Evolutionary conservation across 257 asterid genomes (phyloP).

Genomic region (Schizonepeta tenuifolia): DNA sequence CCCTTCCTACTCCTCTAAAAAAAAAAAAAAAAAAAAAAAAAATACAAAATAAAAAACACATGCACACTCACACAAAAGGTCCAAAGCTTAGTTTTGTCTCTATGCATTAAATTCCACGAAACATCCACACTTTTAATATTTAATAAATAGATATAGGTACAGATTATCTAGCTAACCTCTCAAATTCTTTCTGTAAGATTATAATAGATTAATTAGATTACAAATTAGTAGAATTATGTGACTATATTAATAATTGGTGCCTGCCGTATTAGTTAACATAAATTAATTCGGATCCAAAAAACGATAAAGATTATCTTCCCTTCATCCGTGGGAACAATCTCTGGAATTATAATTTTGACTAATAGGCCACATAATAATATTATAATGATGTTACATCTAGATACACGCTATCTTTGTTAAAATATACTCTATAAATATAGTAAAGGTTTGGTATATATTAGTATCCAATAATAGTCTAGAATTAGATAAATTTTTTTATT

Average conservation of each 20-base stretch:
- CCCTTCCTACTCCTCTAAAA: too few species aligned
- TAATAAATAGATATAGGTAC: neutral
- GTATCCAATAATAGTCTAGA: too few species aligned
- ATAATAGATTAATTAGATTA: neutral
- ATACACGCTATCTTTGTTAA: constrained; percentile 7
- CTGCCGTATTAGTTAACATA: constrained; percentile 1
- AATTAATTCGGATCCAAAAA: neutral
- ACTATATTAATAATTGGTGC: neutral
- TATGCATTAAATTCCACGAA: neutral
- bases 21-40: too few species aligned
- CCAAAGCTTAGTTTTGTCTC: neutral
- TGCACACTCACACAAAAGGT: neutral
- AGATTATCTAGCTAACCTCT: neutral
- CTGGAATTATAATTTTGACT: constrained; percentile 17
- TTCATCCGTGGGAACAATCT: constrained; percentile 19
- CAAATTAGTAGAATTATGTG: neutral
- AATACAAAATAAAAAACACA: too few species aligned
- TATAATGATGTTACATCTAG: constrained; percentile 9
- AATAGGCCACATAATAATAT: neutral
- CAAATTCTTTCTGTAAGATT: neutral
- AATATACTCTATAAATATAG: too few species aligned
- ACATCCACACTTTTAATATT: neutral
- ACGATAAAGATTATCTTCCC: constrained; percentile 28
- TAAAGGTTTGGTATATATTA: too few species aligned
- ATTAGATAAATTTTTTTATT: too few species aligned